Evolutionary conservation across 345 rosid genomes (phyloP).

Genomic region (Mangifera indica): DNA sequence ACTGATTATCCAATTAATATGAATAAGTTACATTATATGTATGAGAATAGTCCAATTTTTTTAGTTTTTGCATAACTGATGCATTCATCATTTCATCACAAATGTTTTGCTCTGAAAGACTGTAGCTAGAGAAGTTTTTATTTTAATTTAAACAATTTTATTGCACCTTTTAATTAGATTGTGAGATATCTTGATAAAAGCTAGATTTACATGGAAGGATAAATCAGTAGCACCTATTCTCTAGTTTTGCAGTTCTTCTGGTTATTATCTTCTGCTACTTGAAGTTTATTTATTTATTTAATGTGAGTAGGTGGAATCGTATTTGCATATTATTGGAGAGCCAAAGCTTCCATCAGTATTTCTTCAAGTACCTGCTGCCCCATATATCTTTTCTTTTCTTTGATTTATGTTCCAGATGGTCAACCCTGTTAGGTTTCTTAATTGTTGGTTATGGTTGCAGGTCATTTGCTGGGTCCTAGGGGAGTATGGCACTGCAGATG

Average conservation of each 20-base stretch:
- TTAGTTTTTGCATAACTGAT: neutral
- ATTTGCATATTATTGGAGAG: conserved; percentile 79
- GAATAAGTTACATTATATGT: no score
- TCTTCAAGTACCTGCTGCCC: conserved; percentile 62
- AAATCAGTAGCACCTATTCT: neutral
- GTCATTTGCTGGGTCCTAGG: conserved; percentile 98
- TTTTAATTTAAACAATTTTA: neutral
- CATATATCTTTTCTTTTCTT: conserved; percentile 12
- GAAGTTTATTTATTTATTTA: conserved; percentile 9
- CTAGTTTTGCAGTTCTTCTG: neutral
- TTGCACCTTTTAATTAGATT: neutral
- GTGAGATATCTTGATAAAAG: neutral
- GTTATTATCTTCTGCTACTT: neutral
- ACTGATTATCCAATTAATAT: neutral
- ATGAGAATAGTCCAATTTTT: no score
- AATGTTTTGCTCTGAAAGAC: neutral
- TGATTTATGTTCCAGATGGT: conserved; percentile 1
- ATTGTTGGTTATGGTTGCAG: conserved; percentile 44
- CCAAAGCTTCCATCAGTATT: conserved; percentile 96
- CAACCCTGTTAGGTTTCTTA: conserved; percentile 7
- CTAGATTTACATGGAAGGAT: neutral
- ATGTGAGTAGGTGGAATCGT: conserved; percentile 76
- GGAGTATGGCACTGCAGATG: conserved; percentile 60
- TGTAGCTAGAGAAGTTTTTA: neutral
- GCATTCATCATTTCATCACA: neutral